phyloP scores from a whole-genome alignment of 768 basidiomycete genomes.

The Termitomyces eurrhizus region DNA sequence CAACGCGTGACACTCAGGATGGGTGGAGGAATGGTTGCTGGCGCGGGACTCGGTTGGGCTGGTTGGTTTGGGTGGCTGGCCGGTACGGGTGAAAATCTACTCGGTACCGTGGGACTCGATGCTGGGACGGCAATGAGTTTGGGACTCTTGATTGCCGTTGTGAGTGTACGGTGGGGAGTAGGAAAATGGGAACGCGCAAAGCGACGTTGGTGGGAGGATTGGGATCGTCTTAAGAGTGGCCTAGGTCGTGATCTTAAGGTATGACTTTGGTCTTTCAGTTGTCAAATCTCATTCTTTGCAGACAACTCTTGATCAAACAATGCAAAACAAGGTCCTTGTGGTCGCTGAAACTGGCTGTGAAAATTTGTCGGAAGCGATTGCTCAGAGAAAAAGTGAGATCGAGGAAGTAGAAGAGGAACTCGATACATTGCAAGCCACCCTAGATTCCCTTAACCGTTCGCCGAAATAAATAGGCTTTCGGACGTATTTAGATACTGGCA shows the following conservation, averaged over 20 bases:
- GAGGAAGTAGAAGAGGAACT: slow-evolving; percentile 41
- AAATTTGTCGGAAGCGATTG: slow-evolving; percentile 37
- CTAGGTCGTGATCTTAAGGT: slow-evolving; percentile 65
- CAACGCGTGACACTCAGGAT: slow-evolving; percentile 54
- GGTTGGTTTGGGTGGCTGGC: slow-evolving; percentile 53
- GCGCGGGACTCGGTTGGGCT: slow-evolving; percentile 55
- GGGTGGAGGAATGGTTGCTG: slow-evolving; percentile 42
- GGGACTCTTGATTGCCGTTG: slow-evolving; percentile 47
- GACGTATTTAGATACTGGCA: not conserved
- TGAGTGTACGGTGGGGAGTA: slow-evolving; percentile 58
- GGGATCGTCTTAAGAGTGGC: slow-evolving; percentile 56
- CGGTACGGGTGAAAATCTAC: slow-evolving; percentile 34
- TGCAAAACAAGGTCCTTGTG: slow-evolving; percentile 49
- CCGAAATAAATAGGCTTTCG: slow-evolving; percentile 1
- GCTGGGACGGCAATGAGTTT: slow-evolving; percentile 56
- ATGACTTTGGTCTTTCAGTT: slow-evolving; percentile 12
- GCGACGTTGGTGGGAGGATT: slow-evolving; percentile 65
- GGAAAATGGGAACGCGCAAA: slow-evolving; percentile 69
- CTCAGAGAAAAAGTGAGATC: slow-evolving; percentile 41
- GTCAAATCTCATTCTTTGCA: slow-evolving; percentile 20
- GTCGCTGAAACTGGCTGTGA: slow-evolving; percentile 48
- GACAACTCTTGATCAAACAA: slow-evolving; percentile 41
- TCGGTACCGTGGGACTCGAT: slow-evolving; percentile 41
- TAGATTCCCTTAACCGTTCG: slow-evolving; percentile 21
- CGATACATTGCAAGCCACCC: slow-evolving; percentile 31